Conservation (phyloP, 2,329 filamentous ascomycete genomes). For the Aspergillus tanneri region DNA sequence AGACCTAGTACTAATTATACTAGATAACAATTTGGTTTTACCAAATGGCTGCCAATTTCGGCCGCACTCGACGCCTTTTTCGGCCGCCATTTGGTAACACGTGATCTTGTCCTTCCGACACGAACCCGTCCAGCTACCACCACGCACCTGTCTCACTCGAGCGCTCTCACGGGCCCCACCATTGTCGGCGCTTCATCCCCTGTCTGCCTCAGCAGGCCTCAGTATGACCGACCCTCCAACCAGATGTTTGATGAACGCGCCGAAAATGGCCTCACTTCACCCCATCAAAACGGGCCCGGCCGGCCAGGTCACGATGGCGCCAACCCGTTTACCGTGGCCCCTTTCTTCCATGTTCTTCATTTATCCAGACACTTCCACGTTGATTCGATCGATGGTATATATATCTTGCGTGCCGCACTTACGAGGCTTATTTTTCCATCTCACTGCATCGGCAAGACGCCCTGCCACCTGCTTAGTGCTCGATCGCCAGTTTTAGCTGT, state of each 20-base stretch:
- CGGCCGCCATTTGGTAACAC: conserved; percentile 8
- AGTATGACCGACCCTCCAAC: background rate
- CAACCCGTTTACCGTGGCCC: background rate
- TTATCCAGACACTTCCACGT: too few species aligned
- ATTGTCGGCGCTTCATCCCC: too few species aligned
- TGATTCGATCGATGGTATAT: too few species aligned
- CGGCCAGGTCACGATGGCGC: background rate
- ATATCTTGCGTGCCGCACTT: too few species aligned
- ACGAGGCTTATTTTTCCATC: too few species aligned
- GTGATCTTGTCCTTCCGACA: background rate
- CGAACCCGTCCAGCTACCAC: background rate
- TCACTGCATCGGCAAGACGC: too few species aligned
- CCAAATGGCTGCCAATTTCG: conserved; percentile 14
- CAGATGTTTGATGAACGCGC: background rate
- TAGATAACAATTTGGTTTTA: conserved; percentile 12
- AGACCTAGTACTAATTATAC: too few species aligned
- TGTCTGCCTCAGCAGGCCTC: background rate
- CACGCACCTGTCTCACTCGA: background rate
- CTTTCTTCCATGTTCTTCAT: background rate
- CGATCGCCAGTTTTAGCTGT: too few species aligned
- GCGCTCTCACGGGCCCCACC: background rate
- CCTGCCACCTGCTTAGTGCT: too few species aligned
- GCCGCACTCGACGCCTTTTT: conserved; percentile 8
- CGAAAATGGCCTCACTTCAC: background rate
- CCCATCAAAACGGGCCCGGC: background rate